Base-by-base conservation (phyloP, 768 basidiomycete species). In the Rhodocollybia butyracea region DNA sequence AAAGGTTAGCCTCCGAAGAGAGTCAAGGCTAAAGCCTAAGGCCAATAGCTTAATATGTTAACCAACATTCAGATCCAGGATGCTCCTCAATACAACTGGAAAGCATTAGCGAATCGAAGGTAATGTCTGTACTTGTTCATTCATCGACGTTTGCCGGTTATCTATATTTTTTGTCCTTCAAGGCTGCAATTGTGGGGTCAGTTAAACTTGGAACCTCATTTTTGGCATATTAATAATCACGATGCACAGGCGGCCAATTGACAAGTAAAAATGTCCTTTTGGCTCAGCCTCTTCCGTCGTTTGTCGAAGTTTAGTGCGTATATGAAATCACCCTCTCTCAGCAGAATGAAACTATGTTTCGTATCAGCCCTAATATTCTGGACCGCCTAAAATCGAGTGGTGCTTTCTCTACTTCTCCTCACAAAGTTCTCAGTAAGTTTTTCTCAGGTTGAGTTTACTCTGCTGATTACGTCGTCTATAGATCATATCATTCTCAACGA, bases 401-500 rank as follows among this genome's bases (percentile, higher is more conserved):
- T 2, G 80, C 73, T 0, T 93, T 94, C 66, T 63, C 70, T n/a
- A 63, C 61, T 40, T 84, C 86, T 54, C 83, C 86, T 57, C 84
- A 89, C 63, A 74, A 76, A 15, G 75, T 70, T 32, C 91, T 93
- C 8, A 98, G 51, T 53, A 41, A 24, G 38, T n/a, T 5, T 46
- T 46, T 8, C 6, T 22, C 29, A 12, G 10, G 21, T 27, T n/a
- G n/a, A 4, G 19, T 7, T 2, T 31, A 3, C 22, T 29, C 26
- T 27, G 15, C 22, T 41, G 2, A 53, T n/a, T 21, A 29, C 34
- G 22, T 12, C 26, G 6, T 53, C 12, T 29, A 15, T 31, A 53
- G 51, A 97, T 72, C 94, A 98, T 71, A 76, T 97, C 57, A 88
- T 95, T 56, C 75, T 96, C 62, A 94, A 94, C 66, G 91, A 96